These are phyloP conservation scores for Echria macrotheca DNA, from an alignment of 495 filamentous ascomycete species.

Conservation along the genomic window DNA sequence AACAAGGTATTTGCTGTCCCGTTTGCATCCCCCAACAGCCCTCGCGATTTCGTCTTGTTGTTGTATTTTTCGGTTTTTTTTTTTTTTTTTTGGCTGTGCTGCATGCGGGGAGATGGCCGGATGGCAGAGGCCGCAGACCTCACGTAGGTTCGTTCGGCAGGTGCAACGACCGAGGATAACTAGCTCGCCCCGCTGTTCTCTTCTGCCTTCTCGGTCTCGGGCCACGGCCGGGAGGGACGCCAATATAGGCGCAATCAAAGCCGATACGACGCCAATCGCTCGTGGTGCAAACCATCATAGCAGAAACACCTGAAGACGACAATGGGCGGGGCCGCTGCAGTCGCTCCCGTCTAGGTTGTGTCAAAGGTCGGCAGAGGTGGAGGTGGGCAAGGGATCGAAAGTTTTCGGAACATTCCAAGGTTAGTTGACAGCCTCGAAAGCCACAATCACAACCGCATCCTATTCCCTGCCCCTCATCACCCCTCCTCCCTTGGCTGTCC, in stretches of 20 bases:
- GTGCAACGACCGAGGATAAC: no score
- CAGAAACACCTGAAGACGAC: constrained; percentile 6
- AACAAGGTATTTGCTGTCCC: constrained; percentile 39
- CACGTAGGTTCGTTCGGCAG: no score
- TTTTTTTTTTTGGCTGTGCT: not conserved
- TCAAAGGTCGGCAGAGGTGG: not conserved
- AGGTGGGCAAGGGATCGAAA: no score
- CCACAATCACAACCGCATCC: constrained; percentile 18
- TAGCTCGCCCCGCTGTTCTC: not conserved
- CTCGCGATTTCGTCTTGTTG: no score
- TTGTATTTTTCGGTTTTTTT: no score
- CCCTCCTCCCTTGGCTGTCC: not conserved
- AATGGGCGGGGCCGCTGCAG: constrained; percentile 8
- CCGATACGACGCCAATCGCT: constrained; percentile 16
- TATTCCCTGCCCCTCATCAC: not conserved
- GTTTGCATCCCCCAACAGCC: no score
- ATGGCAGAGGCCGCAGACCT: no score
- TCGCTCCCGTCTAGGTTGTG: not conserved
- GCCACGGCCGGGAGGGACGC: constrained; percentile 17
- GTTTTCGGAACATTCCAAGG: constrained; percentile 17
- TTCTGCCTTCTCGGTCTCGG: constrained; percentile 14
- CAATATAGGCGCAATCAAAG: constrained; percentile 28
- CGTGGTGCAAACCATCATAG: not conserved
- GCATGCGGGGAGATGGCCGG: no score
- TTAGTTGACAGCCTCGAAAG: constrained; percentile 25